Evolutionary conservation across 2,329 filamentous ascomycete genomes (phyloP).

Genomic region (Harringtonia aguacate): DNA sequence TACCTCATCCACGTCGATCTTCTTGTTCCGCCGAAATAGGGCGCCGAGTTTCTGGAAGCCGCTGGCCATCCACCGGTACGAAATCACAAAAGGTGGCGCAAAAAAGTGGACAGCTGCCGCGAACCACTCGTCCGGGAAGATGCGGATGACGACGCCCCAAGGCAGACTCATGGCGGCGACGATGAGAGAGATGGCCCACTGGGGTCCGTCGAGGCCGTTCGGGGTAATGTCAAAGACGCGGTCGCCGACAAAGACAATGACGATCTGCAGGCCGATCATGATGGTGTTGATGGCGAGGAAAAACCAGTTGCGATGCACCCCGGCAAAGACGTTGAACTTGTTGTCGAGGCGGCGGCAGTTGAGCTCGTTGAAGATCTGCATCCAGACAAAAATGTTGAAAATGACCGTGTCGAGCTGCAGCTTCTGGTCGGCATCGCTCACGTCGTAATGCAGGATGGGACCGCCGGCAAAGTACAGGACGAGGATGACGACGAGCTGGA

Average conservation of each 20-base stretch:
- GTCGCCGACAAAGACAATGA: conserved; percentile 84
- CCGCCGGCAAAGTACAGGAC: conserved; percentile 55
- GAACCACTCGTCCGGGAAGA: conserved; percentile 56
- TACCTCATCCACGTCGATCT: background rate
- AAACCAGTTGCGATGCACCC: conserved; percentile 74
- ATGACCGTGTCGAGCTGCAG: conserved; percentile 60
- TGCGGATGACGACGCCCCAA: conserved; percentile 68
- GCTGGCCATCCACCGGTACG: background rate
- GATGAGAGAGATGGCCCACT: conserved; percentile 83
- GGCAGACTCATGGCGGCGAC: conserved; percentile 79
- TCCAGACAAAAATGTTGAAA: conserved; percentile 98
- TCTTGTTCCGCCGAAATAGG: background rate
- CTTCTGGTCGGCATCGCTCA: conserved; percentile 30
- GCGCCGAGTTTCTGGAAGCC: background rate
- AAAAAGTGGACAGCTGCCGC: background rate
- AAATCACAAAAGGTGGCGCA: background rate
- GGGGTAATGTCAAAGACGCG: conserved; percentile 63
- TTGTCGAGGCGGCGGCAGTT: conserved; percentile 91
- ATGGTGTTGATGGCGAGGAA: conserved; percentile 76
- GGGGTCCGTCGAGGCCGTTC: conserved; percentile 51
- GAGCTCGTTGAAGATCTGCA: conserved; percentile 98
- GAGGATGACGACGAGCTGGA: conserved; percentile 72
- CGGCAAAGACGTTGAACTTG: conserved; percentile 90
- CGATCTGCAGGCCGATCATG: conserved; percentile 80
- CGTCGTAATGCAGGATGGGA: conserved; percentile 25